These are phyloP conservation scores for Cucurbitaria berberidis DNA, from an alignment of 2,329 filamentous ascomycete genomes.

Conservation along the genomic window DNA sequence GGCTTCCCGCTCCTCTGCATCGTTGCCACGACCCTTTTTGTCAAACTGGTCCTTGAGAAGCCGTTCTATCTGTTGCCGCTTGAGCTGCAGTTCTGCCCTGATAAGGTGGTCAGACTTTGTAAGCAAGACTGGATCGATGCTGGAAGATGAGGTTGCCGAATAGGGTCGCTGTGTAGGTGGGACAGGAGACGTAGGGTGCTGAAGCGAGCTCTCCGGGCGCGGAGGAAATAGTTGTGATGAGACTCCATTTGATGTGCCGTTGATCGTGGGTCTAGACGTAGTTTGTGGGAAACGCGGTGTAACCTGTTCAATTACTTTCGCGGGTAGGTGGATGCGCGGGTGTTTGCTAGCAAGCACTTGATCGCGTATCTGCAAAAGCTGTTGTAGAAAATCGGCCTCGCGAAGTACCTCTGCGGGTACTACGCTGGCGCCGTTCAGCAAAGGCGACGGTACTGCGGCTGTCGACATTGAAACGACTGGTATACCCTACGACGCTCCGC, in stretches of 20 bases:
- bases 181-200: constrained; percentile 27
- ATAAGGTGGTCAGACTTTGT: constrained; percentile 86
- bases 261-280: constrained; percentile 38
- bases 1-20: constrained; percentile 55
- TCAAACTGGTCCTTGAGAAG: constrained; percentile 78
- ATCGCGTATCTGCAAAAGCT: constrained; percentile 81
- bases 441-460: constrained; percentile 32
- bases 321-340: constrained; percentile 64
- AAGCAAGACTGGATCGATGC: constrained; percentile 82
- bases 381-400: constrained; percentile 67
- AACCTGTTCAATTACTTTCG: constrained; percentile 57
- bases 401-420: constrained; percentile 48
- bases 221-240: constrained; percentile 35
- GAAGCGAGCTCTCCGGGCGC: constrained; percentile 29
- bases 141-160: constrained; percentile 60
- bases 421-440: constrained; percentile 42
- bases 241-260: constrained; percentile 38
- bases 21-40: constrained; percentile 59
- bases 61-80: constrained; percentile 81
- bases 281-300: constrained; percentile 42
- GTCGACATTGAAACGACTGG: constrained; percentile 41
- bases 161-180: constrained; percentile 41
- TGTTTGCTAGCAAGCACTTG: constrained; percentile 79
- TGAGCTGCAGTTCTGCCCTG: constrained; percentile 79
- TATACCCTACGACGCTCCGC: constrained; percentile 27